These are phyloP conservation scores for Neofusicoccum ribis DNA, from an alignment of 2,329 filamentous ascomycete genomes.

Conservation along the genomic window DNA sequence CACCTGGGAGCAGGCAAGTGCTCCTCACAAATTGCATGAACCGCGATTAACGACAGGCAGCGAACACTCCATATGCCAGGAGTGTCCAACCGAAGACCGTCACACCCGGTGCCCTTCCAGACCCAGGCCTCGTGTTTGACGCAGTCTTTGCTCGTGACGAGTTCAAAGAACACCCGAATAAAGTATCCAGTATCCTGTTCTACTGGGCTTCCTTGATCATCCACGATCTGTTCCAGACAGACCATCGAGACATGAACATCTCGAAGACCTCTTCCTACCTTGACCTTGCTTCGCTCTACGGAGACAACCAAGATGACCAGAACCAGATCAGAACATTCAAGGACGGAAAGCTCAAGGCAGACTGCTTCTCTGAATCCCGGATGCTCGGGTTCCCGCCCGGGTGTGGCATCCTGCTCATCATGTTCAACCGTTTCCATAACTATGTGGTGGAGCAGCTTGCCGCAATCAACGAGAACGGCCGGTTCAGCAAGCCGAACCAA, in stretches of 20 bases:
- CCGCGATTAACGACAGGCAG: slow-evolving; percentile 48
- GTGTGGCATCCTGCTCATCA: slow-evolving; percentile 64
- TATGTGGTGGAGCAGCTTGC: slow-evolving; percentile 75
- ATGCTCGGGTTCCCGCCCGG: slow-evolving; percentile 67
- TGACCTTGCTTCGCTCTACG: slow-evolving; percentile 71
- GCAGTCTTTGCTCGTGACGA: slow-evolving; percentile 60
- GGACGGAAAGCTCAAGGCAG: slow-evolving; percentile 66
- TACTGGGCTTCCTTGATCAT: slow-evolving; percentile 67
- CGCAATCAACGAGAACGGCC: slow-evolving; percentile 76
- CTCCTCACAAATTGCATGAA: not conserved
- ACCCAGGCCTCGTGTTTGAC: slow-evolving; percentile 65
- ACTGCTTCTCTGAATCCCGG: slow-evolving; percentile 66
- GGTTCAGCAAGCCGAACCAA: slow-evolving; percentile 66
- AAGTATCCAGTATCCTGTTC: slow-evolving; percentile 71
- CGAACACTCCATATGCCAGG: slow-evolving; percentile 64
- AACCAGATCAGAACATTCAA: slow-evolving; percentile 64
- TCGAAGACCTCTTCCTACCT: slow-evolving; percentile 72
- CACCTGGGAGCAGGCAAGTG: slow-evolving; percentile 34
- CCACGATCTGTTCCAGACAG: slow-evolving; percentile 64
- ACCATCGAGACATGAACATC: slow-evolving; percentile 60
- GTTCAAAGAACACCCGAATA: slow-evolving; percentile 64
- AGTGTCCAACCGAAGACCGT: slow-evolving; percentile 58
- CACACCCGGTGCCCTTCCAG: slow-evolving; percentile 58
- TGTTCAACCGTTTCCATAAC: slow-evolving; percentile 78
- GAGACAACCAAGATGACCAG: slow-evolving; percentile 65